phyloP scores from a whole-genome alignment of 306 rosid species.

The Abrus pulchellus region DNA sequence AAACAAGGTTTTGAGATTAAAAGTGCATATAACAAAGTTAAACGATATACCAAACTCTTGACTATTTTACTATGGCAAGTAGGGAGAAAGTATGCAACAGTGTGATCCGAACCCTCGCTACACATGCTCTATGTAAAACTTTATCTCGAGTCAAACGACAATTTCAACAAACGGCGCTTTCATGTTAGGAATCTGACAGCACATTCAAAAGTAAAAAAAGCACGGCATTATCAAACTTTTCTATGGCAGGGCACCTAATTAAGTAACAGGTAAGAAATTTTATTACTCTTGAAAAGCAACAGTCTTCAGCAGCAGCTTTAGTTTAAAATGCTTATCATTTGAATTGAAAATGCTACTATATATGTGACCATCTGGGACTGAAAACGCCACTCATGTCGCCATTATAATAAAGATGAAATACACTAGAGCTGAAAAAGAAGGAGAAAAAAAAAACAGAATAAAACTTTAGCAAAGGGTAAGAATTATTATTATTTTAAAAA shows the following conservation, averaged over 20 bases:
- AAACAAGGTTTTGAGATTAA: conserved; percentile 6
- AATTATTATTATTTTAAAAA: conserved; percentile 14
- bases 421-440: conserved; percentile 2
- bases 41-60: conserved; percentile 46
- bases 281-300: conserved; percentile 40
- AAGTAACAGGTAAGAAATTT: conserved; percentile 44
- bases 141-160: conserved; percentile 50
- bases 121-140: conserved; percentile 39
- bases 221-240: conserved; percentile 42
- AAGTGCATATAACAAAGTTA: background rate
- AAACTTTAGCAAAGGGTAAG: conserved; percentile 27
- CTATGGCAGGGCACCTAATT: conserved; percentile 48
- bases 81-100: conserved; percentile 29
- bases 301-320: conserved; percentile 39
- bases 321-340: conserved; percentile 33
- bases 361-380: conserved; percentile 14
- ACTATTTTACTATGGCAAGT: conserved; percentile 38
- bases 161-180: conserved; percentile 56
- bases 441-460: conserved; percentile 39
- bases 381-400: conserved; percentile 10
- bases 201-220: conserved; percentile 44
- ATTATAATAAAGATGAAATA: conserved; percentile 39
- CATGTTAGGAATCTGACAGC: conserved; percentile 46
- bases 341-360: conserved; percentile 27
- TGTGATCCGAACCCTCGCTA: conserved; percentile 22